Percentiles rank a stretch among this genome's conserved stretches.
Evolutionary conservation across 805 yeast genomes (phyloP).

Genomic region (Metschnikowia sp.): DNA sequence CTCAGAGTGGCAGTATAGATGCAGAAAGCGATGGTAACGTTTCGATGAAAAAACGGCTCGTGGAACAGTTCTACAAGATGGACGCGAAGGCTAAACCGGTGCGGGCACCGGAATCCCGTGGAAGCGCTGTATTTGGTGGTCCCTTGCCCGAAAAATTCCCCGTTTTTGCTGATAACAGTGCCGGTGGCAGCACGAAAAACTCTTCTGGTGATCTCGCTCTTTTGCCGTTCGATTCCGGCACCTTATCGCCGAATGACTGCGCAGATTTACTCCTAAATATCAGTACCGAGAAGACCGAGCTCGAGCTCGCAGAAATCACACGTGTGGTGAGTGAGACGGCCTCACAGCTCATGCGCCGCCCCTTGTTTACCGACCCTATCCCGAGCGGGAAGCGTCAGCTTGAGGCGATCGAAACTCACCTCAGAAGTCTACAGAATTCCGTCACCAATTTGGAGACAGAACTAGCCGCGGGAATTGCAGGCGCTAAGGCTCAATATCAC

Average conservation of each 20-base stretch:
- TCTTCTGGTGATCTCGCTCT: background rate
- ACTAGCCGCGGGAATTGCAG: constrained; percentile 17
- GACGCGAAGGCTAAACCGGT: constrained; percentile 15
- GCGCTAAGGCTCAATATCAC: constrained; percentile 21
- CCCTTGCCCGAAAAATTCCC: background rate
- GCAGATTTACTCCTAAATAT: constrained; percentile 2
- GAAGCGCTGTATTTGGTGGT: background rate
- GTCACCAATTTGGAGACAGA: constrained; percentile 20
- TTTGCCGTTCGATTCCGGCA: constrained; percentile 6
- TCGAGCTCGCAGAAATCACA: constrained; percentile 7
- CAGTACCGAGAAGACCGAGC: background rate
- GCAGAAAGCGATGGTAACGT: constrained; percentile 1
- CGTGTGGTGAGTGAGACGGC: constrained; percentile 2
- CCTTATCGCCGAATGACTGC: background rate
- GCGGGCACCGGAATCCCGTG: background rate
- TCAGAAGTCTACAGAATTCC: constrained; percentile 17
- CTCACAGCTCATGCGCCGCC: background rate
- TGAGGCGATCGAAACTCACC: constrained; percentile 16
- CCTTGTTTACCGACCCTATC: background rate
- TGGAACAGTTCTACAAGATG: constrained; percentile 38
- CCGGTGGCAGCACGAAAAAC: background rate
- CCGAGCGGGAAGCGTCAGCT: constrained; percentile 14
- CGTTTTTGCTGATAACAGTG: background rate
- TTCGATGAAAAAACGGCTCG: constrained; percentile 32
- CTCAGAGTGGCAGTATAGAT: background rate